Percentiles rank a stretch among this genome's conserved stretches.
phyloP scores from a whole-genome alignment of 495 filamentous ascomycete genomes.

The Aspergillus heteromorphus region DNA sequence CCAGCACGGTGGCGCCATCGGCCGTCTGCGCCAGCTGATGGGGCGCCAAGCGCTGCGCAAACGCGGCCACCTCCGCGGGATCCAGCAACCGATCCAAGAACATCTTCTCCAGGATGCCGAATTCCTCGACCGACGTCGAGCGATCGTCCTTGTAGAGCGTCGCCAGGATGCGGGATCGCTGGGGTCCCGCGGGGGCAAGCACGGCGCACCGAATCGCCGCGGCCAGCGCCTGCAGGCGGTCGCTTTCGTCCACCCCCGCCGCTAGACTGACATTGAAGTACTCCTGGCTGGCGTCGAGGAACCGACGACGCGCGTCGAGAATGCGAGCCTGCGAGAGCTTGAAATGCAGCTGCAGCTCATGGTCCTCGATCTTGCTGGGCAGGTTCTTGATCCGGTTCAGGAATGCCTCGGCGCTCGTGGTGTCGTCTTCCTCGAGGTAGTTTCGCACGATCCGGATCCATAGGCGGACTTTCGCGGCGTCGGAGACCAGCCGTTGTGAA shows the following conservation, averaged over 20 bases:
- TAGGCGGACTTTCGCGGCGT: constrained; percentile 69
- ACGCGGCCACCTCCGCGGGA: constrained; percentile 75
- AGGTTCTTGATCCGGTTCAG: constrained; percentile 91
- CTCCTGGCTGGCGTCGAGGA: constrained; percentile 80
- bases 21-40: constrained; percentile 86
- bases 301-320: constrained; percentile 80
- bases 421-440: constrained; percentile 92
- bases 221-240: constrained; percentile 73
- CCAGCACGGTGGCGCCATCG: constrained; percentile 90
- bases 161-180: constrained; percentile 70
- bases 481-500: constrained; percentile 74
- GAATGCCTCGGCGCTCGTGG: constrained; percentile 74
- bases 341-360: constrained; percentile 72
- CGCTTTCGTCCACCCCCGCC: constrained; percentile 72
- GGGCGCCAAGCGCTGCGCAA: constrained; percentile 69
- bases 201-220: constrained; percentile 95
- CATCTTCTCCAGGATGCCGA: constrained; percentile 93
- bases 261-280: constrained; percentile 83
- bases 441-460: constrained; percentile 95
- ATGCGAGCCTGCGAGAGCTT: constrained; percentile 88
- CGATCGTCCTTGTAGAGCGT: constrained; percentile 94
- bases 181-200: constrained; percentile 83
- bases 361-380: constrained; percentile 71
- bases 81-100: constrained; percentile 83
- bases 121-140: constrained; percentile 67